Base-by-base conservation (phyloP, 2,329 filamentous ascomycete species). In the Botrytis hyacinthi region DNA sequence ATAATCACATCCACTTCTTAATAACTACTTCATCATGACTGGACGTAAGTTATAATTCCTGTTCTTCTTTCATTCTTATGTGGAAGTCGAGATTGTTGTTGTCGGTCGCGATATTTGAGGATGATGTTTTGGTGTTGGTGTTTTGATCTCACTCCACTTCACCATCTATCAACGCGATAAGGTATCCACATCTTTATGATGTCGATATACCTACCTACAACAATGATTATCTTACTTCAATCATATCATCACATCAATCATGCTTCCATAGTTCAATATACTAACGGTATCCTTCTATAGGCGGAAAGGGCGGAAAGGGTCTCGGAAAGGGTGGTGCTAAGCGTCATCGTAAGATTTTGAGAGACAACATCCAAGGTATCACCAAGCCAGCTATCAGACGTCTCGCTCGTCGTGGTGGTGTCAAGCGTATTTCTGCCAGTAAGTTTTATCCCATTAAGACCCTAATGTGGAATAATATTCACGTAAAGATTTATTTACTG, bases 361-460 rank as follows among this genome's bases (percentile, higher is more conserved):
- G 95, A 87, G 95, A 97, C 92, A 98, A 97, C 93, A 98, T 98
- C 84, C 95, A 98, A 88, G 95, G 95, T 87, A 98, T 98, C 84
- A 98, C 95, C 83, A 98, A 98, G 93, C 95, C 95, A 82, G 95
- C 95, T 82, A 98, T 98, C 86, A 92, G 95, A 82, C 95, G 95
- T 97, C 94, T 98, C 84, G 95, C 95, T 79, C 95, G 95, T 87
- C 94, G 95, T 96, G 95, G 95, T 86, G 95, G 95, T 95, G 95
- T 98, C 89, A 98, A 98, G 93, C 95, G 95, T 97, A 98, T 98
- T 83, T 97, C 94, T 82, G 95, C 95, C 84, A 97, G 91, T 93
- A 90, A 84, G 76, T 78, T 70, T 70, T 74, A 65, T 72, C 61
- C 73, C 32, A 40, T 82, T 90, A 89, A 22, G 46, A 22, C 46